These are phyloP conservation scores for Aphanoascus verrucosus DNA, from an alignment of 2,329 filamentous ascomycete species.

Conservation along the genomic window DNA sequence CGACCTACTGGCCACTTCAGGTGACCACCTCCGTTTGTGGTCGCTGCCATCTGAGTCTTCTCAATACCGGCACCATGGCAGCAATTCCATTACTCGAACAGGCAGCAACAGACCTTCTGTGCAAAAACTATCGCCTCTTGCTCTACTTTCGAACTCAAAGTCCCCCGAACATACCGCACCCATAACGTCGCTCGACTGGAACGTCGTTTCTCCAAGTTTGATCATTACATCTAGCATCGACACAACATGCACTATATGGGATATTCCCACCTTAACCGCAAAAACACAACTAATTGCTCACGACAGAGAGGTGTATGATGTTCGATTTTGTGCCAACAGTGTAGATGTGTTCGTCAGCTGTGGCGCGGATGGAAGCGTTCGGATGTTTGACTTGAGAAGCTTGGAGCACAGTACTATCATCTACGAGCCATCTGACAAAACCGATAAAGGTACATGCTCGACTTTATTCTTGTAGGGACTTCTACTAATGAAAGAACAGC, in stretches of 20 bases:
- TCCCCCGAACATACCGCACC: slow-evolving; percentile 96
- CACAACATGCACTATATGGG: slow-evolving; percentile 98
- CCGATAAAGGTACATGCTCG: slow-evolving; percentile 48
- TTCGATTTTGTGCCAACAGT: slow-evolving; percentile 93
- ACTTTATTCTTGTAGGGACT: not conserved
- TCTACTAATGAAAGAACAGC: slow-evolving; percentile 22
- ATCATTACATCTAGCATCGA: slow-evolving; percentile 99
- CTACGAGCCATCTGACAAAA: slow-evolving; percentile 90
- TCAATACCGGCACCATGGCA: slow-evolving; percentile 50
- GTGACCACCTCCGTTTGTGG: slow-evolving; percentile 88
- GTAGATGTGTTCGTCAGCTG: slow-evolving; percentile 99
- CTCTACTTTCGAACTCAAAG: slow-evolving; percentile 92
- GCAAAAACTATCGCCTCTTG: slow-evolving; percentile 83
- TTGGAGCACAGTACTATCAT: slow-evolving; percentile 98
- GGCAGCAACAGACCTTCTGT: slow-evolving; percentile 51
- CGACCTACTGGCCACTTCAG: slow-evolving; percentile 86
- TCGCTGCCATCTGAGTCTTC: slow-evolving; percentile 52
- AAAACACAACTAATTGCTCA: slow-evolving; percentile 98
- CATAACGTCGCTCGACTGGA: slow-evolving; percentile 94
- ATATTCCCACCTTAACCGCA: slow-evolving; percentile 92
- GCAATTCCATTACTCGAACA: slow-evolving; percentile 58
- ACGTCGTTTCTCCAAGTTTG: slow-evolving; percentile 87
- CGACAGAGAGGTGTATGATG: slow-evolving; percentile 98
- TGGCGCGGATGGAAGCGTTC: slow-evolving; percentile 90
- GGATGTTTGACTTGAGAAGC: slow-evolving; percentile 96